phyloP scores from a whole-genome alignment of 1,284 basidiomycete species.

The Puccinia hordei region DNA sequence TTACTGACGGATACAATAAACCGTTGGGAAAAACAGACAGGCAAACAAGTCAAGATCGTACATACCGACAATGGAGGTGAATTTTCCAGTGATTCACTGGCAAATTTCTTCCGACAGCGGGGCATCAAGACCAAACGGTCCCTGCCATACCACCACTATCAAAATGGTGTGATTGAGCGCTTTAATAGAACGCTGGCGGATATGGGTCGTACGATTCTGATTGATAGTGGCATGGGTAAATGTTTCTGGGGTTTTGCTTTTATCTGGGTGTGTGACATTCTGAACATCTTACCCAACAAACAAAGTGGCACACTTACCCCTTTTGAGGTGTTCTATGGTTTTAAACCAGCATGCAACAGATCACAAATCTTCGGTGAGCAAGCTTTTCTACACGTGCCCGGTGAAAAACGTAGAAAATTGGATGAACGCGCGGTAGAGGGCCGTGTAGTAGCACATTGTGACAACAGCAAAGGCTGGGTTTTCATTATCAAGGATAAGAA shows the following conservation, averaged over 20 bases:
- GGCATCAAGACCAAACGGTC: too few species aligned
- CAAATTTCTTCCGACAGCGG: too few species aligned
- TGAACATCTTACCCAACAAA: conserved; percentile 16
- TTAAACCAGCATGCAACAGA: neutral
- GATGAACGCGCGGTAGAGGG: neutral
- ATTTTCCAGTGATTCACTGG: too few species aligned
- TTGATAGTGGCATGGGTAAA: too few species aligned
- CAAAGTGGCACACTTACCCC: too few species aligned
- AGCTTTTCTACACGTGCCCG: neutral
- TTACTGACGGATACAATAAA: neutral
- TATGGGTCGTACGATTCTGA: too few species aligned
- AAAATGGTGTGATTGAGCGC: too few species aligned
- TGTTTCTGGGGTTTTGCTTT: too few species aligned
- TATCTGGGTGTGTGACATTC: neutral
- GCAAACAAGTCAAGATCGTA: neutral
- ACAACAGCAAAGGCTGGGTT: neutral
- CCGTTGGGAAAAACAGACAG: neutral
- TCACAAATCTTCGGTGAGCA: neutral
- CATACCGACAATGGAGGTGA: conserved; percentile 3
- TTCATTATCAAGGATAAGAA: neutral
- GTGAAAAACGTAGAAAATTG: neutral
- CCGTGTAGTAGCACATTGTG: neutral
- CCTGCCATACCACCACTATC: too few species aligned
- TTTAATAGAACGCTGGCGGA: too few species aligned
- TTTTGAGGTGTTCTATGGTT: neutral